Conservation (phyloP, 306 rosid genomes). For the Sechiopsis laciniata region DNA sequence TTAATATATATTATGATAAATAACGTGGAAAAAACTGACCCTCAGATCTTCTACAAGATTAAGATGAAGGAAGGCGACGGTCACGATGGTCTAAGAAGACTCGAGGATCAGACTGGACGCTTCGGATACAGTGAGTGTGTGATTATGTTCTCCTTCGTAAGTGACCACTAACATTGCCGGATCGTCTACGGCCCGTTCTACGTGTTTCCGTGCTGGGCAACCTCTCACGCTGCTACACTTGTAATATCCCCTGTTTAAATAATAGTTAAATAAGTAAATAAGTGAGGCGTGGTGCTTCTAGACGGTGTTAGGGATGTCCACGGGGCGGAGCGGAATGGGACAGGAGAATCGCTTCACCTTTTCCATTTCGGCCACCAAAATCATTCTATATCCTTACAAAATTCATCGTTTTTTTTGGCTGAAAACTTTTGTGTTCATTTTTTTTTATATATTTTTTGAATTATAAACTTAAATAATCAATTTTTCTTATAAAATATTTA, state of each 20-base stretch:
- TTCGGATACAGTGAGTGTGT: constrained; percentile 57
- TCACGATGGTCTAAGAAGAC: constrained; percentile 42
- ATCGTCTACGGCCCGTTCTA: constrained; percentile 87
- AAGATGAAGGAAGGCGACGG: constrained; percentile 15
- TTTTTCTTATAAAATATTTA: no score
- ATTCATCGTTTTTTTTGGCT: no score
- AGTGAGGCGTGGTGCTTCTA: no score
- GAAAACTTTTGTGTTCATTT: no score
- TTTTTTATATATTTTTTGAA: no score
- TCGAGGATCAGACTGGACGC: constrained; percentile 72
- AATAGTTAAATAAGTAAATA: no score
- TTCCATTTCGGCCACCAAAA: no score
- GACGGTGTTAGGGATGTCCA: no score
- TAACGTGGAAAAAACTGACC: constrained; percentile 34
- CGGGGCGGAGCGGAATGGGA: no score
- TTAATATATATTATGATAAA: constrained; percentile 38
- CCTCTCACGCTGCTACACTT: constrained; percentile 98
- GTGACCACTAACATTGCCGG: constrained; percentile 82
- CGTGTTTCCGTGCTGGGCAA: constrained; percentile 92
- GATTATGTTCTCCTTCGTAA: constrained; percentile 90
- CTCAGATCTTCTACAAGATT: constrained; percentile 48
- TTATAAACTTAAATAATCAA: no score
- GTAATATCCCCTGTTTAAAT: constrained; percentile 65
- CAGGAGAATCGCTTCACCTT: no score
- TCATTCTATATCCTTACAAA: no score